These are phyloP conservation scores for Tubosaeta brunneosetosa DNA, from an alignment of 768 basidiomycete species.

Conservation along the genomic window DNA sequence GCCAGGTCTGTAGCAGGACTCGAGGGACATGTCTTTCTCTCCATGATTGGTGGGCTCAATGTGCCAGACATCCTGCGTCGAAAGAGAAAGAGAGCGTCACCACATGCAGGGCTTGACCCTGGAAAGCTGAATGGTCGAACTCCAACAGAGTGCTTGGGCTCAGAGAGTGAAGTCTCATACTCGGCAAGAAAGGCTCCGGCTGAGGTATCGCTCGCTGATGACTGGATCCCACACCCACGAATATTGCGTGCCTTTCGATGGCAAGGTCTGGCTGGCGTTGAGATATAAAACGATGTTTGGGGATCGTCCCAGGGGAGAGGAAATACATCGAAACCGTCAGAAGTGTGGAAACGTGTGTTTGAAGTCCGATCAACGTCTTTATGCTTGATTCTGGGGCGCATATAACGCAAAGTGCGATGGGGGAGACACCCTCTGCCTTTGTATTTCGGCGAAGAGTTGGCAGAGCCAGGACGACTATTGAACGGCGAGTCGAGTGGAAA, in stretches of 20 bases:
- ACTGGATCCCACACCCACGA: too few relatives aligned
- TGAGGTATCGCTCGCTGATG: background rate
- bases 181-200: constrained; percentile 17
- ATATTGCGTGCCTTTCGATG: background rate
- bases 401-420: constrained; percentile 22
- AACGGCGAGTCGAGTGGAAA: constrained; percentile 42
- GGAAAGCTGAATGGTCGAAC: constrained; percentile 6
- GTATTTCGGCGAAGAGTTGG: constrained; percentile 33
- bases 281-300: constrained; percentile 1
- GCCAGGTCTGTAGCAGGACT: constrained; percentile 21
- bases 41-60: constrained; percentile 3
- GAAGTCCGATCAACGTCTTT: constrained; percentile 14
- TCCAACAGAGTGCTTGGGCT: constrained; percentile 4
- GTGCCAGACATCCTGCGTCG: background rate
- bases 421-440: constrained; percentile 10
- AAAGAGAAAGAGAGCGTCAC: background rate
- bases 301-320: background rate
- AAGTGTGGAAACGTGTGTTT: constrained; percentile 2
- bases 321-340: background rate
- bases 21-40: constrained; percentile 1
- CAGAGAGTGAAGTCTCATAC: constrained; percentile 10
- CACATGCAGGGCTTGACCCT: constrained; percentile 11
- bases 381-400: constrained; percentile 17
- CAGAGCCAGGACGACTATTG: constrained; percentile 41
- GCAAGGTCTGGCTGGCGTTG: constrained; percentile 21